Evolutionary conservation across 441 rosid genomes (phyloP), one percentile per base, ranked within the genome.

Genomic region (Bocquillonia castaneifolia): DNA sequence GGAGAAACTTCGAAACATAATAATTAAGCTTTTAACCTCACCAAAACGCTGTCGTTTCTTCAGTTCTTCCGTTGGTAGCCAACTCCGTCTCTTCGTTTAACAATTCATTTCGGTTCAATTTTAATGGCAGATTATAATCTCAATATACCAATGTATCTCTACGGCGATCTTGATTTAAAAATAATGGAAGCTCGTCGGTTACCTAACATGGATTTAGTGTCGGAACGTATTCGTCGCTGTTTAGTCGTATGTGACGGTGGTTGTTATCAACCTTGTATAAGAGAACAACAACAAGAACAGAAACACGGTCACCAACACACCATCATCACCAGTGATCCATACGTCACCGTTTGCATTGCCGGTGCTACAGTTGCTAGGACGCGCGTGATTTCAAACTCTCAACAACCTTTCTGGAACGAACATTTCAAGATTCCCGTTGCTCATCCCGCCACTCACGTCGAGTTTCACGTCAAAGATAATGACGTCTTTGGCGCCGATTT

Each of bases 311-410:
- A 50, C 44, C 80, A 70, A 50, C 69, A 71, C 28, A 85, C 79
- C 55, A 88, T 89, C 64, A 89, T 91, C 67, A 91, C 96, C 58
- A 91, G 96, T 77, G 97, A 91, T 26, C 94, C 97, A 3, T 91
- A 91, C 73, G 96, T 89, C n/a, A 86, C 87, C 4, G 93, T 88
- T 52, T 82, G 88, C 63, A 67, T 89, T 5, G 83, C 83, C 2
- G 91, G 87, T 2, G 93, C 89, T 10, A 89, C 82, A 47, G 92
- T 91, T 36, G 97, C 96, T 0, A 86, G 96, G 14, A 91, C 96
- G 10, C 90, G 91, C 42, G 94, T 91, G 44, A 88, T 88, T 48
- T 63, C 85, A 6, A 89, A 89, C 76, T 78, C 83, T 1, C 87
- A 86, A 37, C 59, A 76, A 66, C 97, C 97, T 1, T 32, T 48